Conservation (phyloP, 202 grass and related monocot genomes). For the Schoenoplectus triqueter region DNA sequence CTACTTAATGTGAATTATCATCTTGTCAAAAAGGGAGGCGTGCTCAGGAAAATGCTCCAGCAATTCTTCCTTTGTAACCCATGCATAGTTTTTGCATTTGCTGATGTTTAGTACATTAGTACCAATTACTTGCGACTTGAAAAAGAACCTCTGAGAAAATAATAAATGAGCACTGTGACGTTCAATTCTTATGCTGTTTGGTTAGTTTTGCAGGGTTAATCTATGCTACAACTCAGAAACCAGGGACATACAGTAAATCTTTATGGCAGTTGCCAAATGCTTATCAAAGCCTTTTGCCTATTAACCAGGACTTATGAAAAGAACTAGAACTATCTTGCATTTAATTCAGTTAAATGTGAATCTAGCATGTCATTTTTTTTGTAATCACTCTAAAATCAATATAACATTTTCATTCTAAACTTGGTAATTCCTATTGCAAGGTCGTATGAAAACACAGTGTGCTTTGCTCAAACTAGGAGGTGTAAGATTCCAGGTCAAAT, state of each 20-base stretch:
- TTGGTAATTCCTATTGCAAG: background rate
- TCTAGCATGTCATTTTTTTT: background rate
- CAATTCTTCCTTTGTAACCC: constrained; percentile 94
- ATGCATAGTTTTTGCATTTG: constrained; percentile 76
- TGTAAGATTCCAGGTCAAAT: constrained; percentile 8
- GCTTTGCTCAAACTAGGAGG: constrained; percentile 9
- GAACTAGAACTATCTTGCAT: background rate
- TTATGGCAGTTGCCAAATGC: background rate
- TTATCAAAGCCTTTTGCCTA: background rate
- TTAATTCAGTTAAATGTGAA: background rate
- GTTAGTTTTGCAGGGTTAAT: background rate
- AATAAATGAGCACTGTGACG: constrained; percentile 16
- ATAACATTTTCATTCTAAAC: background rate
- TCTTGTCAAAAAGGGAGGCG: constrained; percentile 69
- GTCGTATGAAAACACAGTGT: background rate
- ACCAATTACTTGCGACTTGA: constrained; percentile 96
- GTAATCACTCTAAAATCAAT: background rate
- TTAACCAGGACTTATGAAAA: background rate
- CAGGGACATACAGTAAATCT: background rate
- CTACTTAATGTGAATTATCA: constrained; percentile 92
- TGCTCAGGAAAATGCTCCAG: constrained; percentile 81
- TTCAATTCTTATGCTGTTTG: background rate
- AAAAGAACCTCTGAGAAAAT: constrained; percentile 81
- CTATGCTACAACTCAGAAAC: background rate
- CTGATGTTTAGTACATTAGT: constrained; percentile 57